Conservation (phyloP, 805 yeast genomes). For the Starmerella sirachaensis region DNA sequence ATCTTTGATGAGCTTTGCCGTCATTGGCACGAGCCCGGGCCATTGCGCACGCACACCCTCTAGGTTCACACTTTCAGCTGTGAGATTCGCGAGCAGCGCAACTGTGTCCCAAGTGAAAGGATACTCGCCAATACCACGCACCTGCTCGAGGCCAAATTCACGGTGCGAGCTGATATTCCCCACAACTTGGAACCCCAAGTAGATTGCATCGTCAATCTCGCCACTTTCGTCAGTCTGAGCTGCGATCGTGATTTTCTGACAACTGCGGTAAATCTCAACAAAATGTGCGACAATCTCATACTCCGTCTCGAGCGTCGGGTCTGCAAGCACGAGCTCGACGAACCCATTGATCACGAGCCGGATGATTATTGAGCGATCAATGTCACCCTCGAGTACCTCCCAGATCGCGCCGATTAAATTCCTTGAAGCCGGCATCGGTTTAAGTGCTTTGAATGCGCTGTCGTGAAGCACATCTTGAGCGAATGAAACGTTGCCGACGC, state of each 20-base stretch:
- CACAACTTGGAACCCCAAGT: slow-evolving; percentile 10
- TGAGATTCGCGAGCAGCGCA: slow-evolving; percentile 13
- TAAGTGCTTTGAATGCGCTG: background rate
- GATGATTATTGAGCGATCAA: background rate
- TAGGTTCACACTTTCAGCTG: slow-evolving; percentile 8
- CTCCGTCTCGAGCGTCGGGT: slow-evolving; percentile 9
- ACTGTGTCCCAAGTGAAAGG: slow-evolving; percentile 18
- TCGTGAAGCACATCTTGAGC: slow-evolving; percentile 2
- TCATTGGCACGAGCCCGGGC: slow-evolving; percentile 12
- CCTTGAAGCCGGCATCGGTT: slow-evolving; percentile 5
- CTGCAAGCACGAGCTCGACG: slow-evolving; percentile 12
- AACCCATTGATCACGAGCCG: slow-evolving; percentile 11
- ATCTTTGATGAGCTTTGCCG: slow-evolving; percentile 6
- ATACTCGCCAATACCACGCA: background rate
- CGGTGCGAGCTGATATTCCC: slow-evolving; percentile 12
- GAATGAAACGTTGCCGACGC: slow-evolving; percentile 10
- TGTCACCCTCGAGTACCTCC: slow-evolving; percentile 1
- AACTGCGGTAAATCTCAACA: slow-evolving; percentile 2
- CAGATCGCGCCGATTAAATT: slow-evolving; percentile 12
- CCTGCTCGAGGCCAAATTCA: slow-evolving; percentile 3
- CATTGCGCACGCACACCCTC: slow-evolving; percentile 8
- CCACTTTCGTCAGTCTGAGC: slow-evolving; percentile 1
- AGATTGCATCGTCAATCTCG: slow-evolving; percentile 4
- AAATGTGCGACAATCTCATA: slow-evolving; percentile 8
- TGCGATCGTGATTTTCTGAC: slow-evolving; percentile 5